Percentiles rank a stretch among this genome's conserved stretches.
phyloP scores from a whole-genome alignment of 2,329 filamentous ascomycete genomes.

The Parafenestella ontariensis region DNA sequence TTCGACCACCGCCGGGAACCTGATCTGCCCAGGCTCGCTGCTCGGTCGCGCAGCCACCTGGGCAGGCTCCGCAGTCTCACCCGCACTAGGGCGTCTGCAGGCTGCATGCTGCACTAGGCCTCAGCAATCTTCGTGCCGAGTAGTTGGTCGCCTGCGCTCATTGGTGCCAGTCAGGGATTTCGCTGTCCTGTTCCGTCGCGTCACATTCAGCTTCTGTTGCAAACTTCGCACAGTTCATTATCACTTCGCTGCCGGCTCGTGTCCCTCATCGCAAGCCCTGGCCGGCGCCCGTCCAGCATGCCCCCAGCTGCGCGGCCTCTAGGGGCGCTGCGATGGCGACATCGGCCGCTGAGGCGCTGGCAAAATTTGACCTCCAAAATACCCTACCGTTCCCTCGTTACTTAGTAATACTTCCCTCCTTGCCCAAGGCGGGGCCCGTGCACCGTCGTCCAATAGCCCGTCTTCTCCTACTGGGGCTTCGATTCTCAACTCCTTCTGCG shows the following conservation, averaged over 20 bases:
- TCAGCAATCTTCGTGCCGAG: conserved; percentile 12
- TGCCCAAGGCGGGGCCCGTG: neutral
- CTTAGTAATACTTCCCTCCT: conserved; percentile 5
- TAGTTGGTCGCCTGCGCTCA: neutral
- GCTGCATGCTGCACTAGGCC: too few relatives aligned
- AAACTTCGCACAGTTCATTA: conserved; percentile 10
- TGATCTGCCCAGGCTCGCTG: conserved; percentile 22
- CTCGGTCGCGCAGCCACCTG: conserved; percentile 14
- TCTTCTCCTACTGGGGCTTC: conserved; percentile 16
- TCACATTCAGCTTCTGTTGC: conserved; percentile 29
- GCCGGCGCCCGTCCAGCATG: conserved; percentile 2
- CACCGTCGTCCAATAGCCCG: conserved; percentile 9
- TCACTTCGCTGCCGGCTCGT: conserved; percentile 24
- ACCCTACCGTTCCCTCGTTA: conserved; percentile 1
- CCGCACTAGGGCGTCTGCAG: conserved; percentile 3
- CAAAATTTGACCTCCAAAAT: neutral
- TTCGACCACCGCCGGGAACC: conserved; percentile 20
- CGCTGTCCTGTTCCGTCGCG: conserved; percentile 7
- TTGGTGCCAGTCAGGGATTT: neutral
- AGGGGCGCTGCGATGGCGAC: conserved; percentile 6
- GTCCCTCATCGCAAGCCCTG: conserved; percentile 13
- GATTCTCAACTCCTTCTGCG: conserved; percentile 15
- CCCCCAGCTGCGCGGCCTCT: conserved; percentile 7
- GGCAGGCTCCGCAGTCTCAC: neutral
- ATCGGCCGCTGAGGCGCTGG: neutral